Evolutionary conservation across 179 eudicot species (phyloP).

Genomic region (Amaranthus tricolor): DNA sequence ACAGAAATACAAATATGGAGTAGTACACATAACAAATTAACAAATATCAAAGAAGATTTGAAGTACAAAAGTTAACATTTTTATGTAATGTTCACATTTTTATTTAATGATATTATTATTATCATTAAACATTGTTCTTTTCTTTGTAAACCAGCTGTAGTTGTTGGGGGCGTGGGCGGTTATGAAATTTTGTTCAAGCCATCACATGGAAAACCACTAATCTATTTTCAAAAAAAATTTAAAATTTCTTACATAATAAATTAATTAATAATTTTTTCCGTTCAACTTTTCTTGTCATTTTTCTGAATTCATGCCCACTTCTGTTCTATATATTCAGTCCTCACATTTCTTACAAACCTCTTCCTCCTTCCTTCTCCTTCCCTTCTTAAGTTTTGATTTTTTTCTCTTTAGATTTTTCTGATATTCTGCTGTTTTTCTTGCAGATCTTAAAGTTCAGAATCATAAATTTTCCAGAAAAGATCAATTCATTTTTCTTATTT

Average conservation of each 20-base stretch:
- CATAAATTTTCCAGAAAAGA: constrained; percentile 1
- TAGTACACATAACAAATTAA: constrained; percentile 1
- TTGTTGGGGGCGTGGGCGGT: constrained; percentile 18
- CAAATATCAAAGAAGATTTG: background rate
- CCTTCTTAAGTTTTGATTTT: constrained; percentile 1
- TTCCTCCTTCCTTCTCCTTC: constrained; percentile 32
- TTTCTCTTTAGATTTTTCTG: constrained; percentile 12
- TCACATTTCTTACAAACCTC: constrained; percentile 28
- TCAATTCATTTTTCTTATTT: background rate
- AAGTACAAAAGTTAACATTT: background rate
- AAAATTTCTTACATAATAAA: constrained; percentile 12
- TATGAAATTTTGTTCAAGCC: constrained; percentile 27
- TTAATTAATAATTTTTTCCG: background rate
- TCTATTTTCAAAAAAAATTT: background rate
- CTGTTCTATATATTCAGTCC: constrained; percentile 35
- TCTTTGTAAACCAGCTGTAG: constrained; percentile 29
- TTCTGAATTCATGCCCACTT: constrained; percentile 15
- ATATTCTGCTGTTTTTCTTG: background rate
- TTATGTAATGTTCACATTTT: background rate
- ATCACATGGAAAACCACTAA: constrained; percentile 19
- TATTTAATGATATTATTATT: background rate
- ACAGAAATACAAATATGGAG: background rate
- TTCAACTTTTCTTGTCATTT: background rate
- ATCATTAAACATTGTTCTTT: background rate
- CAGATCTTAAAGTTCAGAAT: background rate